Evolutionary conservation across 1,284 basidiomycete species (phyloP).

Genomic region (Sporisorium reilianum): DNA sequence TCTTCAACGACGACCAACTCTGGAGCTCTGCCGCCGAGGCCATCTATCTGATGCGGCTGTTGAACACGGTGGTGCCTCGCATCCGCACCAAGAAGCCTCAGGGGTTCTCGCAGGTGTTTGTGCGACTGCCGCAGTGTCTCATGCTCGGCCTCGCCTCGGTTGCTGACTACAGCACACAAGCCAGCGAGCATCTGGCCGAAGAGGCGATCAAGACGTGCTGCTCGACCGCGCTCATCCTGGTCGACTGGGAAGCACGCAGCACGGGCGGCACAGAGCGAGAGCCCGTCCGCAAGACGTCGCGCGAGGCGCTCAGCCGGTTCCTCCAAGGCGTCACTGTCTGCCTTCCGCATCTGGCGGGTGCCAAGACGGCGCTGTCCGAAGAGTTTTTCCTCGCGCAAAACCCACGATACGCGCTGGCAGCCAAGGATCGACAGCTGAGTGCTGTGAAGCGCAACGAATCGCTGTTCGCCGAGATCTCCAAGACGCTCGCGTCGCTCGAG

Average conservation of each 20-base stretch:
- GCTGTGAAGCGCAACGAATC: constrained; percentile 35
- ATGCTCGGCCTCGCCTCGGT: constrained; percentile 25
- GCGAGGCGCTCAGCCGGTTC: constrained; percentile 37
- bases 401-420: constrained; percentile 26
- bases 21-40: constrained; percentile 31
- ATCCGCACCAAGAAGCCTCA: constrained; percentile 60
- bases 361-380: constrained; percentile 27
- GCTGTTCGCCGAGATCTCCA: constrained; percentile 44
- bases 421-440: constrained; percentile 11
- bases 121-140: constrained; percentile 43
- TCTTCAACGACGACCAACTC: constrained; percentile 4
- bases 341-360: constrained; percentile 34
- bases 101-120: constrained; percentile 53
- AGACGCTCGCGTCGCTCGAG: constrained; percentile 39
- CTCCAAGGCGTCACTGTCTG: constrained; percentile 41
- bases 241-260: constrained; percentile 44
- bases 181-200: constrained; percentile 17
- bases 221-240: constrained; percentile 35
- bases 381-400: constrained; percentile 27
- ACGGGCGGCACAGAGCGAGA: constrained; percentile 23
- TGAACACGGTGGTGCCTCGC: constrained; percentile 48
- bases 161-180: background rate
- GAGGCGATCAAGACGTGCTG: constrained; percentile 36
- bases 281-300: constrained; percentile 26
- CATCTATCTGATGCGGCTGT: constrained; percentile 35